Evolutionary conservation across 306 rosid species (phyloP), one percentile per base, ranked within the genome.

Genomic region (Fragaria nilgerrensis): DNA sequence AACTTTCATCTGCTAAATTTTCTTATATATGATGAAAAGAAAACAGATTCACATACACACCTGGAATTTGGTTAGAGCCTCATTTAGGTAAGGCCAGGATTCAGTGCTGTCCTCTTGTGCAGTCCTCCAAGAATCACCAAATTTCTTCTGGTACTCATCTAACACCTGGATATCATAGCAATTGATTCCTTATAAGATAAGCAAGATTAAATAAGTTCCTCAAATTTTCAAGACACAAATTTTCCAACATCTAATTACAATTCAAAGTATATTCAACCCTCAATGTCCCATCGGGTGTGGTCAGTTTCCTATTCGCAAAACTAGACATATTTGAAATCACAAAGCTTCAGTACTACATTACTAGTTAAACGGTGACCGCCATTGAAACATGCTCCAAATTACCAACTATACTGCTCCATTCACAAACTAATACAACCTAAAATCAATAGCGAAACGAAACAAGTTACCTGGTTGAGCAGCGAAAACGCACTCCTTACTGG

Each of bases 401-500:
- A 70, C 4, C 23, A 48, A 59, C 37, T 5, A 14, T 15, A 25
- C 4, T 25, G 17, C 8, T 52, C 59, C 25, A 47, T 7, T 47
- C 74, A 45, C 41, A 16, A 3, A 4, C 49, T 12, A 48, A 41
- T 16, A 25, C 17, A 29, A 76, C 52, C 50, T n/a, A 3, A 75
- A 41, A 25, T 23, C 55, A 6, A 65, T 1, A 62, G 2, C 32
- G 4, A 37, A 66, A 17, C 7, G 6, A 34, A 34, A n/a, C 47
- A 47, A 20, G 55, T 72, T 55, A 95, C 99, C 97, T 95, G 86
- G 78, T 86, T 92, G 62, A 95, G 93, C 83, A 95, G 88, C 70
- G 99, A 95, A 84, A 95, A 95, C 16, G 99, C 86, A 43, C 99
- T 95, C 43, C 99, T 89, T 78, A 92, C 88, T 0, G 99, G 99